phyloP scores from a whole-genome alignment of 306 rosid species.

The cucumber (Cucumis sativus) region Cucumber_9930_V3 NC_026656.2:6775501-6776000 shows the following conservation, averaged over 20 bases:
- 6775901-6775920: constrained; percentile 20
- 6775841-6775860: background rate
- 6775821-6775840: background rate
- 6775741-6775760: background rate
- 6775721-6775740: background rate
- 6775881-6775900: too few species aligned
- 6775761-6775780: background rate
- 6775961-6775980: constrained; percentile 91
- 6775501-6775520: too few species aligned
- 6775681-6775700: background rate
- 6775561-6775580: background rate
- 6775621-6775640: background rate
- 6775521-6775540: background rate
- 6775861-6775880: background rate
- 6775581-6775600: background rate
- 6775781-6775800: background rate
- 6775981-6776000: constrained; percentile 97
- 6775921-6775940: constrained; percentile 72
- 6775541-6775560: background rate
- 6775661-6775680: background rate
- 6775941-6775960: constrained; percentile 69
- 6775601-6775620: background rate
- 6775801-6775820: background rate
- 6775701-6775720: background rate
- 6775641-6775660: background rate